These are phyloP conservation scores for Aspergillus ustus DNA, from an alignment of 2,329 filamentous ascomycete genomes.

Conservation along the genomic window DNA sequence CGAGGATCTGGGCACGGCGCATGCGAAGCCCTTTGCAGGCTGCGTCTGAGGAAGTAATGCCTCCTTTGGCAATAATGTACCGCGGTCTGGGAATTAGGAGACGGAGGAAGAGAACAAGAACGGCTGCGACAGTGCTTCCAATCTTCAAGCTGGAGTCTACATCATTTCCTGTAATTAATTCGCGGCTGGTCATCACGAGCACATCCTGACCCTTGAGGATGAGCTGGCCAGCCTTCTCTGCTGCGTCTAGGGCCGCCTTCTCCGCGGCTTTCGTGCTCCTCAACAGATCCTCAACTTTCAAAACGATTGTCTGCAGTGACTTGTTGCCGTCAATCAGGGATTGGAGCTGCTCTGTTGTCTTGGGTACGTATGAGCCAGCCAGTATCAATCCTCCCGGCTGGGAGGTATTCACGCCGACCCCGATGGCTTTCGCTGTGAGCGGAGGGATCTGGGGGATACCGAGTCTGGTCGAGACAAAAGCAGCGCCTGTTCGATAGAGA, in stretches of 20 bases:
- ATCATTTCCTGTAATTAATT: slow-evolving; percentile 56
- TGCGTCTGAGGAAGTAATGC: slow-evolving; percentile 62
- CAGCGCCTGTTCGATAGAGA: slow-evolving; percentile 53
- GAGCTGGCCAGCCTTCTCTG: slow-evolving; percentile 43
- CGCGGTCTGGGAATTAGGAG: slow-evolving; percentile 54
- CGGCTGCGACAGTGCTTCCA: slow-evolving; percentile 55
- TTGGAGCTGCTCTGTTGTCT: slow-evolving; percentile 61
- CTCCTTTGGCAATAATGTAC: slow-evolving; percentile 61
- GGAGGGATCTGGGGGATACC: slow-evolving; percentile 59
- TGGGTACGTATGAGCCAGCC: slow-evolving; percentile 63
- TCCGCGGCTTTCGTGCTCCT: slow-evolving; percentile 34
- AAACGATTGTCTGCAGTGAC: slow-evolving; percentile 49
- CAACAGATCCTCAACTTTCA: slow-evolving; percentile 56
- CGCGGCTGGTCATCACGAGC: slow-evolving; percentile 63
- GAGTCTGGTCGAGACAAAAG: slow-evolving; percentile 55
- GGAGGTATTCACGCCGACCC: slow-evolving; percentile 34
- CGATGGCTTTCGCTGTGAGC: slow-evolving; percentile 52
- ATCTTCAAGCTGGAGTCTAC: slow-evolving; percentile 58
- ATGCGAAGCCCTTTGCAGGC: slow-evolving; percentile 61
- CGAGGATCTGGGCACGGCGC: slow-evolving; percentile 58
- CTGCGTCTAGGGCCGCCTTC: slow-evolving; percentile 29
- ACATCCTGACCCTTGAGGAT: slow-evolving; percentile 57
- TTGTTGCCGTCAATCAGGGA: slow-evolving; percentile 46
- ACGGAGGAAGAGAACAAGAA: slow-evolving; percentile 56
- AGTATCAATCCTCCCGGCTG: slow-evolving; percentile 57